Conservation (phyloP, 768 basidiomycete species). For the Amanita thiersii region DNA sequence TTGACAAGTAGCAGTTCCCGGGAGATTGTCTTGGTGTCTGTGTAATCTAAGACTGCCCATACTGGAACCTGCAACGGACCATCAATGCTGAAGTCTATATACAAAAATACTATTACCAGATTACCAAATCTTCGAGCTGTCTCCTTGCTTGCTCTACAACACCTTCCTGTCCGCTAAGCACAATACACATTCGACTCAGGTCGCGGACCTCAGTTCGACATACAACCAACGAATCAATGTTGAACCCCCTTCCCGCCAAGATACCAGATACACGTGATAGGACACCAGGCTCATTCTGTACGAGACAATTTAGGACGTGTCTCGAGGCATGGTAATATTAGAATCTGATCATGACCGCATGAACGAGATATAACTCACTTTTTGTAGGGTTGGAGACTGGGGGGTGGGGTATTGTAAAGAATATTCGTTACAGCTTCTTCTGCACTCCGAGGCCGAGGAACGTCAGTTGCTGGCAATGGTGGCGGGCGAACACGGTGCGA, state of each 20-base stretch:
- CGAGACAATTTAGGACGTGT: conserved; percentile 94
- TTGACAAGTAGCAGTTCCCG: conserved; percentile 95
- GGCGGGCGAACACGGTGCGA: conserved; percentile 67
- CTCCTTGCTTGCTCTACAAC: conserved; percentile 96
- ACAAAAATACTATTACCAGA: conserved; percentile 21
- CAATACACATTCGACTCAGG: conserved; percentile 96
- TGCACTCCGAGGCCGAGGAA: conserved; percentile 77
- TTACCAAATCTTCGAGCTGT: conserved; percentile 91
- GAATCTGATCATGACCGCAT: background rate
- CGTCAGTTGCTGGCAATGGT: conserved; percentile 76
- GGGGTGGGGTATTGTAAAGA: conserved; percentile 91
- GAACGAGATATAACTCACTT: conserved; percentile 44
- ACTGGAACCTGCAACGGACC: conserved; percentile 72
- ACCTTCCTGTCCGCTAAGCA: conserved; percentile 92
- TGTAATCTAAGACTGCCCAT: conserved; percentile 99
- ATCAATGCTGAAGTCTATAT: background rate
- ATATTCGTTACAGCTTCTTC: conserved; percentile 98
- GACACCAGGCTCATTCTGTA: conserved; percentile 99
- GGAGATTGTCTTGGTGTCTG: conserved; percentile 82
- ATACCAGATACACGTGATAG: conserved; percentile 96
- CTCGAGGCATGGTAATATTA: conserved; percentile 27
- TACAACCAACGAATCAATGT: conserved; percentile 97
- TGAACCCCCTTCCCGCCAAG: conserved; percentile 94
- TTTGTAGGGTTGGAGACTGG: conserved; percentile 87
- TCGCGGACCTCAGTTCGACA: conserved; percentile 97